These are phyloP conservation scores for Diutina rugosa DNA, from an alignment of 1,139 yeast species.

Conservation along the genomic window DNA sequence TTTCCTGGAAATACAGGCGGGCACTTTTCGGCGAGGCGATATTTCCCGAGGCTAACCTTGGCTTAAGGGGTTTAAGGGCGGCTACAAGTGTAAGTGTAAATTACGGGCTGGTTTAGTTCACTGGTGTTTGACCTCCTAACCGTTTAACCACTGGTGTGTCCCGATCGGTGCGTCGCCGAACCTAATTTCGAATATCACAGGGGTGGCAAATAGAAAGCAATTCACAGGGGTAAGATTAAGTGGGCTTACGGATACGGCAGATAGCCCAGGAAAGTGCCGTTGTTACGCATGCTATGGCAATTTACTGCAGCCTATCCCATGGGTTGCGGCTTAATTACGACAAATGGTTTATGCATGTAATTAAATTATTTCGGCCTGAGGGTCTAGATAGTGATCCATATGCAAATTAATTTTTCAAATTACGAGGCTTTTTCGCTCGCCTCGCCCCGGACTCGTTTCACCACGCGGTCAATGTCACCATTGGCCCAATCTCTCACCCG, in stretches of 20 bases:
- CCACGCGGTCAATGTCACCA: constrained; percentile 19
- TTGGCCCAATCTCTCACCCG: constrained; percentile 51
- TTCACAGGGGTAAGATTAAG: background rate
- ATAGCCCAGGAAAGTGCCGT: background rate
- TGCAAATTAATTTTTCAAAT: background rate
- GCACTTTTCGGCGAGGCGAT: background rate
- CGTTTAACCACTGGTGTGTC: background rate
- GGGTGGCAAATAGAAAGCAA: background rate
- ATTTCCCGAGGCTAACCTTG: background rate
- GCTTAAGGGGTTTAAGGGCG: background rate
- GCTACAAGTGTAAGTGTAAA: no score
- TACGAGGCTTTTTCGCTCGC: background rate
- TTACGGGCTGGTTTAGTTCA: background rate
- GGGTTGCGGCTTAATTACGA: background rate
- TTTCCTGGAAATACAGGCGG: background rate
- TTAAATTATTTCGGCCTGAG: background rate
- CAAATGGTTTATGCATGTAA: background rate
- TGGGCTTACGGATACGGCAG: background rate
- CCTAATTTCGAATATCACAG: background rate
- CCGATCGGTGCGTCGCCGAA: background rate
- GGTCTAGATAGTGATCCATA: background rate
- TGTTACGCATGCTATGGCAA: background rate
- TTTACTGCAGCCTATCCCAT: background rate
- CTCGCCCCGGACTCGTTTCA: constrained; percentile 4
- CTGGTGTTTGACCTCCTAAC: background rate